Evolutionary conservation across 75 land plant genomes (phyloP).

Genomic region (Azolla pinnata): DNA sequence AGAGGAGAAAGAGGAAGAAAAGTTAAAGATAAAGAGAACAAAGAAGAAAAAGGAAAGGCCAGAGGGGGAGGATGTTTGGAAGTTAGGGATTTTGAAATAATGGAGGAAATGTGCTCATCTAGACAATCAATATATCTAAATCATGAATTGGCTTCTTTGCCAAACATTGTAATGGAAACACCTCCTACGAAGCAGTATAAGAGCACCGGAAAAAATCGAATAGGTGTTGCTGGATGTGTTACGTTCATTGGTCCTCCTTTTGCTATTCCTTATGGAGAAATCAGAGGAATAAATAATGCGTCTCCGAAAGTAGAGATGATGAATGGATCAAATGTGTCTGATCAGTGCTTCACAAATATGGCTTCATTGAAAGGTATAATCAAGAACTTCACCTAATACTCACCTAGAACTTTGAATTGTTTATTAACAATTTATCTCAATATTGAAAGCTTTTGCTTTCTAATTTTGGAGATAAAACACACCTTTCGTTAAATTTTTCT

Average conservation of each 20-base stretch:
- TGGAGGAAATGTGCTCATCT: conserved; percentile 1
- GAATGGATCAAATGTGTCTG: too few species aligned
- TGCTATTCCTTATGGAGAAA: conserved; percentile 8
- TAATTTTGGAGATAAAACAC: too few species aligned
- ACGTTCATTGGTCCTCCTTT: conserved; percentile 23
- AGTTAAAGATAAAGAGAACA: too few species aligned
- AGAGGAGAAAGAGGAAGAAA: too few species aligned
- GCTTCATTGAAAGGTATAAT: too few species aligned
- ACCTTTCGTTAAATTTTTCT: too few species aligned
- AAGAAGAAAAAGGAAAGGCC: too few species aligned
- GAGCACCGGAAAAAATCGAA: conserved; percentile 5
- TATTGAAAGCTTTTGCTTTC: too few species aligned
- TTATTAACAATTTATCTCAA: neutral
- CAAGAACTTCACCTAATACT: neutral
- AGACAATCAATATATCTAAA: conserved; percentile 11
- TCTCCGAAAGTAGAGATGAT: neutral
- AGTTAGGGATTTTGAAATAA: conserved; percentile 8
- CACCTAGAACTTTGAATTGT: neutral
- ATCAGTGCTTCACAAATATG: too few species aligned
- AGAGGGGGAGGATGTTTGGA: conserved; percentile 20
- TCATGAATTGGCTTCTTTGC: conserved; percentile 18
- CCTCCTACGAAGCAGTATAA: conserved; percentile 13
- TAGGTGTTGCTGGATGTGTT: conserved; percentile 7
- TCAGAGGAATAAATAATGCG: neutral
- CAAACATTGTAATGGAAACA: conserved; percentile 13